Conservation (phyloP, 495 filamentous ascomycete genomes). For the Venustampulla echinocandica region DNA sequence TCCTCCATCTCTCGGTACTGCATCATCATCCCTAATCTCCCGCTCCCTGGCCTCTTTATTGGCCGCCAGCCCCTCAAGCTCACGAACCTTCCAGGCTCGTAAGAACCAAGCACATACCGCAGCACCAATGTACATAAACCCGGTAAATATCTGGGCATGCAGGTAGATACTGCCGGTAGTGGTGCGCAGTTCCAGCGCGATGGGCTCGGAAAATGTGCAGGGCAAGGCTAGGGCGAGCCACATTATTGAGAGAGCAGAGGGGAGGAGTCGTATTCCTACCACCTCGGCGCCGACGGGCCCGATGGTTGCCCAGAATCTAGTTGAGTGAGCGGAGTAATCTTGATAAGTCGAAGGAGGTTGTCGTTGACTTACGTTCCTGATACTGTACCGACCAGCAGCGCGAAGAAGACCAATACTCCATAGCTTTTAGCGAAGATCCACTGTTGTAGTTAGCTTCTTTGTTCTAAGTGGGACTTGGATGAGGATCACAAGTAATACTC, state of each 20-base stretch:
- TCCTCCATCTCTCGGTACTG: background rate
- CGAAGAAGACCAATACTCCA: constrained; percentile 61
- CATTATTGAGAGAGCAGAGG: constrained; percentile 60
- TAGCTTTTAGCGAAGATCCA: constrained; percentile 64
- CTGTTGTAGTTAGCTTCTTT: constrained; percentile 6
- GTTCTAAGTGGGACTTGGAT: no score
- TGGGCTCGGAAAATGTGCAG: constrained; percentile 65
- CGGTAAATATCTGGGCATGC: constrained; percentile 57
- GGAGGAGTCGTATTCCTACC: constrained; percentile 62
- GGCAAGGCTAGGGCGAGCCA: constrained; percentile 70
- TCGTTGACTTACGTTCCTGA: constrained; percentile 42
- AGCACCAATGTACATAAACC: constrained; percentile 56
- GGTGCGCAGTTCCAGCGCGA: constrained; percentile 57
- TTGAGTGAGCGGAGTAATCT: background rate
- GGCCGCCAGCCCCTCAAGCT: constrained; percentile 33
- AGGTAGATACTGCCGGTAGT: constrained; percentile 42
- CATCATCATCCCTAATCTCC: constrained; percentile 16
- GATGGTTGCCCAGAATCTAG: constrained; percentile 58
- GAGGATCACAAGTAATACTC: no score
- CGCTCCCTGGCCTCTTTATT: constrained; percentile 20
- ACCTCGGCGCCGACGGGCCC: constrained; percentile 72
- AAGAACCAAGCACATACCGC: constrained; percentile 45
- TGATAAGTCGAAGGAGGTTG: constrained; percentile 21
- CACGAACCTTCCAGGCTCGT: constrained; percentile 52
- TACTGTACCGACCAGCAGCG: constrained; percentile 59